These are phyloP conservation scores for Lentinula detonsa DNA, from an alignment of 768 basidiomycete species.

Conservation along the genomic window DNA sequence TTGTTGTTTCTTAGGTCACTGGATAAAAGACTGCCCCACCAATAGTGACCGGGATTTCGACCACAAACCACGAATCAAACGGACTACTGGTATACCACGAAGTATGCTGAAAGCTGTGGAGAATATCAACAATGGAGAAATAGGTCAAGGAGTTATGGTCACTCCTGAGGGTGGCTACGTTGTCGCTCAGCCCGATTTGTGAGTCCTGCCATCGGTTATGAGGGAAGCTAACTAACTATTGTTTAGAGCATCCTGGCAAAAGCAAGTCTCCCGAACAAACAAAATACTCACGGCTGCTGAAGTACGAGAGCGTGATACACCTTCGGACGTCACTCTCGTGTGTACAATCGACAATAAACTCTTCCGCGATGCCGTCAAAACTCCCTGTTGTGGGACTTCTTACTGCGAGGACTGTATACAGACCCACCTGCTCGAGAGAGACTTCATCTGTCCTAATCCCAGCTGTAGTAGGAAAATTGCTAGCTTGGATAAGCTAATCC, in stretches of 20 bases:
- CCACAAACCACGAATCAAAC: constrained; percentile 90
- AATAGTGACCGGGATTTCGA: constrained; percentile 95
- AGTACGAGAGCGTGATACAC: constrained; percentile 71
- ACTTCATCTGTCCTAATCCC: constrained; percentile 90
- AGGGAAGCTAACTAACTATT: not conserved
- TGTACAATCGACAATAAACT: constrained; percentile 93
- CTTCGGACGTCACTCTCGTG: constrained; percentile 70
- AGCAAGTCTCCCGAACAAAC: constrained; percentile 64
- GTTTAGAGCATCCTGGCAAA: constrained; percentile 88
- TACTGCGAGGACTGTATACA: constrained; percentile 99
- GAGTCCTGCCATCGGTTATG: constrained; percentile 27
- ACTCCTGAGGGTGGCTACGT: constrained; percentile 98
- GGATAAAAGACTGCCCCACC: constrained; percentile 99
- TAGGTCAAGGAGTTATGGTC: constrained; percentile 91
- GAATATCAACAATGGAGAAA: constrained; percentile 63
- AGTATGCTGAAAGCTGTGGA: constrained; percentile 97
- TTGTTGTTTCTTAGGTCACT: constrained; percentile 64
- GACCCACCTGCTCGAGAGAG: constrained; percentile 88
- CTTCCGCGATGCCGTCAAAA: constrained; percentile 90
- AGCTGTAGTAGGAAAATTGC: constrained; percentile 84
- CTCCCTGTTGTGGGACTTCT: constrained; percentile 85
- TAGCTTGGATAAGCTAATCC: constrained; percentile 79
- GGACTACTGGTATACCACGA: constrained; percentile 96
- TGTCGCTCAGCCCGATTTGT: constrained; percentile 95
- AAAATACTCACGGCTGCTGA: constrained; percentile 85